Evolutionary conservation across 2,329 filamentous ascomycete species (phyloP).

Genomic region (Penicillium sp.): DNA sequence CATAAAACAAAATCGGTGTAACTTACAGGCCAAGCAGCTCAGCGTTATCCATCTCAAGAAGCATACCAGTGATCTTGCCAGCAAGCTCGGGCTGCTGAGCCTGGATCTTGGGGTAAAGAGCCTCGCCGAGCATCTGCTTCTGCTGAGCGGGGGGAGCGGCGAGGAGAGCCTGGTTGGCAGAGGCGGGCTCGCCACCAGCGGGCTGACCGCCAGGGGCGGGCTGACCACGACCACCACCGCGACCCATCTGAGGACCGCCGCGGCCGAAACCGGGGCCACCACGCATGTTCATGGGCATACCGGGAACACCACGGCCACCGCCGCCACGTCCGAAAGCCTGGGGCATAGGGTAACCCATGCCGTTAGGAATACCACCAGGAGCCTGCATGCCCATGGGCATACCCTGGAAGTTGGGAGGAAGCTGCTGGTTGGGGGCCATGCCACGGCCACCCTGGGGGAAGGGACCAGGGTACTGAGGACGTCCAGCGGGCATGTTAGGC

Average conservation of each 20-base stretch:
- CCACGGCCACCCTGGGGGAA: conserved; percentile 87
- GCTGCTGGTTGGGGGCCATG: conserved; percentile 75
- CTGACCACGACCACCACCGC: conserved; percentile 44
- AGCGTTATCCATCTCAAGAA: conserved; percentile 96
- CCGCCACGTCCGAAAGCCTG: conserved; percentile 68
- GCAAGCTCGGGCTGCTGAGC: conserved; percentile 91
- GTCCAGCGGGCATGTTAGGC: conserved; percentile 73
- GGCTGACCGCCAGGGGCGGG: conserved; percentile 36
- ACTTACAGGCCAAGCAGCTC: conserved; percentile 96
- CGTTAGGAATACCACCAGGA: conserved; percentile 72
- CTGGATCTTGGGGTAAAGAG: conserved; percentile 98
- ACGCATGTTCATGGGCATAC: conserved; percentile 66
- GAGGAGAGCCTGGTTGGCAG: conserved; percentile 49
- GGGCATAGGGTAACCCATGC: conserved; percentile 77
- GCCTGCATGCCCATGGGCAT: conserved; percentile 58
- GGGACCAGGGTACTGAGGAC: conserved; percentile 78
- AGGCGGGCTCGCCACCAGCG: conserved; percentile 39
- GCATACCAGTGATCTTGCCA: conserved; percentile 99
- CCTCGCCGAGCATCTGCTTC: conserved; percentile 98
- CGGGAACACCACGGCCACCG: conserved; percentile 66
- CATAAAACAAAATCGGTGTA: not conserved
- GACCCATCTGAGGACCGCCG: conserved; percentile 45
- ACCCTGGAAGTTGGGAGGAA: conserved; percentile 81
- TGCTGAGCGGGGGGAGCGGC: conserved; percentile 68
- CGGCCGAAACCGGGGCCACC: conserved; percentile 48